phyloP scores from a whole-genome alignment of 179 eudicot genomes.

The Corrigiola litoralis region DNA sequence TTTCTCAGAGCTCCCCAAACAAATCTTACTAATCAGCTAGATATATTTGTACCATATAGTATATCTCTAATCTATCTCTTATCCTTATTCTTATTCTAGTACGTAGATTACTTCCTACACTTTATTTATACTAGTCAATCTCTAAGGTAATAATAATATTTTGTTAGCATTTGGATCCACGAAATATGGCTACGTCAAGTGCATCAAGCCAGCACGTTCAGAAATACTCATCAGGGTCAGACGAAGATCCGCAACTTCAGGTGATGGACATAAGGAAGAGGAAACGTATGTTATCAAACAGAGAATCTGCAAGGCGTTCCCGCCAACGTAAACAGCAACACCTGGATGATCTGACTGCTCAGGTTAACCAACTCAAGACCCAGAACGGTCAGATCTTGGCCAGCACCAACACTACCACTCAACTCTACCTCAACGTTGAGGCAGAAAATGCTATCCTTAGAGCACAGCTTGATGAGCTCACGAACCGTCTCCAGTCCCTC shows the following conservation, averaged over 20 bases:
- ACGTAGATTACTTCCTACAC: background rate
- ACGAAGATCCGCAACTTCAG: background rate
- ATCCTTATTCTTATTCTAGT: background rate
- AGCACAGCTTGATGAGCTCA: conserved; percentile 59
- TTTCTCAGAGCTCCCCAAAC: conserved; percentile 36
- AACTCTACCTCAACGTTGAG: conserved; percentile 35
- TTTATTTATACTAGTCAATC: too few species aligned
- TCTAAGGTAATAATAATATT: background rate
- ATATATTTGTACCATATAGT: background rate
- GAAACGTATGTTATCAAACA: conserved; percentile 58
- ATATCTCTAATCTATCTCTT: background rate
- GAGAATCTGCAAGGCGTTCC: conserved; percentile 65
- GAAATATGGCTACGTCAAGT: conserved; percentile 8
- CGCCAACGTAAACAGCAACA: conserved; percentile 52
- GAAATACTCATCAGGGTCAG: conserved; percentile 8
- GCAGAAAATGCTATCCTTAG: conserved; percentile 54
- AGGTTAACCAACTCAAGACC: conserved; percentile 29
- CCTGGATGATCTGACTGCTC: conserved; percentile 37
- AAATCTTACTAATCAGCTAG: background rate
- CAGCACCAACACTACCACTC: conserved; percentile 28
- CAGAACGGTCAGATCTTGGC: conserved; percentile 36
- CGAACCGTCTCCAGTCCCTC: conserved; percentile 41
- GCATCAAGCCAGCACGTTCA: background rate
- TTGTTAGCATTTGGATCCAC: too few species aligned
- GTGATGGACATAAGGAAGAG: conserved; percentile 42